Percentiles rank a stretch among this genome's conserved stretches.
phyloP scores from a whole-genome alignment of 768 basidiomycete genomes.

The Cubamyces lactineus region DNA sequence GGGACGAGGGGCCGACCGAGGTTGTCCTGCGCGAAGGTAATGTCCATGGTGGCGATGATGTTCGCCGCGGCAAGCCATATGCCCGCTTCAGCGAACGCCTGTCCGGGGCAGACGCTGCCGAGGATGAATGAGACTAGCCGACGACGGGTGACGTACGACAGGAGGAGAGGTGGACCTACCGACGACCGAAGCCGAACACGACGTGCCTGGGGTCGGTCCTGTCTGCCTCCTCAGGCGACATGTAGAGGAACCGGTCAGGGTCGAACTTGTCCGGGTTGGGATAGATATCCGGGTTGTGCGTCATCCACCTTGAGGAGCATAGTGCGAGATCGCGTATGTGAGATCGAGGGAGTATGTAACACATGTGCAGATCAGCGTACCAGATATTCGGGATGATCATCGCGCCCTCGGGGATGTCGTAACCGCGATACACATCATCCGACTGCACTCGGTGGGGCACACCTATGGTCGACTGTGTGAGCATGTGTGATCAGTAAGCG shows the following conservation, averaged over 20 bases:
- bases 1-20: slow-evolving; percentile 44
- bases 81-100: slow-evolving; percentile 29
- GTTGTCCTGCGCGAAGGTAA: slow-evolving; percentile 36
- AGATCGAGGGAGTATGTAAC: not conserved
- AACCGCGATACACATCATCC: slow-evolving; percentile 31
- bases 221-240: slow-evolving; percentile 13
- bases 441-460: slow-evolving; percentile 26
- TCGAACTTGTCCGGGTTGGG: slow-evolving; percentile 27
- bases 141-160: not conserved
- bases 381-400: slow-evolving; percentile 31
- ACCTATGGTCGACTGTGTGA: slow-evolving; percentile 6
- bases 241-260: slow-evolving; percentile 27
- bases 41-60: slow-evolving; percentile 33
- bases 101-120: slow-evolving; percentile 32
- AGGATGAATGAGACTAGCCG: not conserved
- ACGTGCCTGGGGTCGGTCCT: slow-evolving; percentile 12
- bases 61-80: slow-evolving; percentile 32
- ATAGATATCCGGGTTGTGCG: slow-evolving; percentile 22
- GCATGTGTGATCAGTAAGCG: not conserved
- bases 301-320: slow-evolving; percentile 24
- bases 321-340: not conserved
- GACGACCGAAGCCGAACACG: slow-evolving; percentile 28
- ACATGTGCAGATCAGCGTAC: slow-evolving; percentile 2
- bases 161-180: slow-evolving; percentile 2
- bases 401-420: slow-evolving; percentile 24